These are phyloP conservation scores for Globisporangium parvum DNA, from an alignment of 352 stramenopile species.

Conservation along the genomic window DNA sequence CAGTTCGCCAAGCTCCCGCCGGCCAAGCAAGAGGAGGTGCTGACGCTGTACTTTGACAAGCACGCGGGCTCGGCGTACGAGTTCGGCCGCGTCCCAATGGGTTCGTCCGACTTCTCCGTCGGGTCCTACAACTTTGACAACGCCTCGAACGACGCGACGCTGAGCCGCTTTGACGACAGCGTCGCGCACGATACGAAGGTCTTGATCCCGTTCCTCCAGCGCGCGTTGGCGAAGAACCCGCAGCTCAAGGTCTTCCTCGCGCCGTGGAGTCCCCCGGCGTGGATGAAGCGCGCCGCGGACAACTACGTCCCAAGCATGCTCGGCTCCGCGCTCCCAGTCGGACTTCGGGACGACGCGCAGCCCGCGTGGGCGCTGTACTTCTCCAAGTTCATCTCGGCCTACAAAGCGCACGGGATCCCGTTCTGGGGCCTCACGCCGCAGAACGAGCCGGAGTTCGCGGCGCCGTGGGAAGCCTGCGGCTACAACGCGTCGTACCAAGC, in stretches of 20 bases:
- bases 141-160: slow-evolving; percentile 51
- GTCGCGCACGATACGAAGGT: slow-evolving; percentile 69
- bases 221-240: slow-evolving; percentile 53
- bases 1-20: slow-evolving; percentile 80
- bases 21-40: slow-evolving; percentile 75
- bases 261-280: slow-evolving; percentile 85
- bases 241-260: slow-evolving; percentile 82
- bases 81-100: slow-evolving; percentile 89
- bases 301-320: slow-evolving; percentile 63
- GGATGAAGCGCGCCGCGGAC: slow-evolving; percentile 62
- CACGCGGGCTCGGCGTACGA: slow-evolving; percentile 75
- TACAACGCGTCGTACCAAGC: slow-evolving; percentile 52
- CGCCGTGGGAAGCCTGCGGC: slow-evolving; percentile 66
- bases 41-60: slow-evolving; percentile 87
- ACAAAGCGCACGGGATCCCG: slow-evolving; percentile 72
- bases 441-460: slow-evolving; percentile 84
- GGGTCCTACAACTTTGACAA: slow-evolving; percentile 88
- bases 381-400: slow-evolving; percentile 89
- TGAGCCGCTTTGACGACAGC: slow-evolving; percentile 74
- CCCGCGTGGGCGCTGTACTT: slow-evolving; percentile 88
- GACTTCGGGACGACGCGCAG: slow-evolving; percentile 43
- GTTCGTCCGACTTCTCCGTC: slow-evolving; percentile 86
- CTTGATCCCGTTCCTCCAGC: slow-evolving; percentile 84
- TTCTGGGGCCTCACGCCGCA: slow-evolving; percentile 90
- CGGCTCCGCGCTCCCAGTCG: slow-evolving; percentile 42